Conservation (phyloP, 2,329 filamentous ascomycete species). For the Colletotrichum endophyticum region DNA sequence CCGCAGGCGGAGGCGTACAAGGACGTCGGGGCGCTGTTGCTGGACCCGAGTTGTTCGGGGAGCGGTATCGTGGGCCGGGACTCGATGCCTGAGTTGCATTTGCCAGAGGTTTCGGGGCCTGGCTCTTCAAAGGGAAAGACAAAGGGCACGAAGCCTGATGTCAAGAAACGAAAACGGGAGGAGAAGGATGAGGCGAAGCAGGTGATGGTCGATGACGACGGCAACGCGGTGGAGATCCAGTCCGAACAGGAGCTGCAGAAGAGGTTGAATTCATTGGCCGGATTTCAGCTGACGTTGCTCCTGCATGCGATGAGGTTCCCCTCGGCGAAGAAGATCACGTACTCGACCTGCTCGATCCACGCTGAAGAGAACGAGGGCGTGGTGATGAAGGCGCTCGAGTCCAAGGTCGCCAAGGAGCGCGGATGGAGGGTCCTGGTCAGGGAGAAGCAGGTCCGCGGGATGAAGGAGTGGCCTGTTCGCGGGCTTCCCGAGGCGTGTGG, state of each 20-base stretch:
- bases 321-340: constrained; percentile 76
- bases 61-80: constrained; percentile 93
- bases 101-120: constrained; percentile 47
- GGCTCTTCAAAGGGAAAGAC: constrained; percentile 42
- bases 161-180: constrained; percentile 53
- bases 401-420: constrained; percentile 64
- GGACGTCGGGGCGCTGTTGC: constrained; percentile 79
- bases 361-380: constrained; percentile 88
- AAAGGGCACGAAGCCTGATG: constrained; percentile 20
- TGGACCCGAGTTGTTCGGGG: constrained; percentile 95
- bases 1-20: constrained; percentile 65
- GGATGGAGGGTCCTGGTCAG: constrained; percentile 82
- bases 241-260: constrained; percentile 63
- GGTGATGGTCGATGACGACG: constrained; percentile 61
- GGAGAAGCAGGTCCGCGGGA: constrained; percentile 75
- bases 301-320: constrained; percentile 86
- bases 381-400: constrained; percentile 73
- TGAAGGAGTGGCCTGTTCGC: constrained; percentile 76
- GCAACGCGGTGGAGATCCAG: constrained; percentile 53
- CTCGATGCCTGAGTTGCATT: constrained; percentile 71
- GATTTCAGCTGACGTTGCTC: constrained; percentile 82
- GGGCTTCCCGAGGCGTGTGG: constrained; percentile 56
- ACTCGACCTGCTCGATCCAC: constrained; percentile 93
- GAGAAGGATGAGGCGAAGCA: constrained; percentile 32
- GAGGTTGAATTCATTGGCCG: constrained; percentile 75